phyloP scores from a whole-genome alignment of 352 stramenopile genomes.

The Pythium angustatum region DNA sequence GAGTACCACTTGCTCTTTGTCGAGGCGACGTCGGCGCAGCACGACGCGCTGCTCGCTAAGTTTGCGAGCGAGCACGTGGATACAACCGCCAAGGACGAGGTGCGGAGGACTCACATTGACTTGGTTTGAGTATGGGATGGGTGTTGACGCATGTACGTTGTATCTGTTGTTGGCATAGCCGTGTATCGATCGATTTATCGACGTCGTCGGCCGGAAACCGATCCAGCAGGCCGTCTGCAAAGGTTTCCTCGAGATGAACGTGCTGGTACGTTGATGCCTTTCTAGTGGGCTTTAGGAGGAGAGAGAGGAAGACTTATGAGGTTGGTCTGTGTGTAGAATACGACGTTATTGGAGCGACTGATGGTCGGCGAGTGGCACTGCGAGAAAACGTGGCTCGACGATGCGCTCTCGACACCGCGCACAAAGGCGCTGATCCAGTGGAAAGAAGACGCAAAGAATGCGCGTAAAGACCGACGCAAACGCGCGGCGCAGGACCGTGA shows the following conservation, averaged over 20 bases:
- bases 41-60: constrained; percentile 43
- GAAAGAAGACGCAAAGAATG: constrained; percentile 63
- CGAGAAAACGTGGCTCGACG: constrained; percentile 60
- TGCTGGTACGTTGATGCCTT: constrained; percentile 47
- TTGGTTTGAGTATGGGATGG: background rate
- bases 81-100: constrained; percentile 55
- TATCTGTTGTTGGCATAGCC: constrained; percentile 25
- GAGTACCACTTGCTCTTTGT: constrained; percentile 66
- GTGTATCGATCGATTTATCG: constrained; percentile 74
- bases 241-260: constrained; percentile 79
- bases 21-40: constrained; percentile 40
- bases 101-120: no score
- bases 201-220: constrained; percentile 58
- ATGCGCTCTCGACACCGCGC: constrained; percentile 44
- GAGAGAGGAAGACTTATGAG: background rate
- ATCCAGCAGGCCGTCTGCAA: constrained; percentile 48
- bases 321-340: constrained; percentile 30
- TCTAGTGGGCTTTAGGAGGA: background rate
- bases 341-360: constrained; percentile 56
- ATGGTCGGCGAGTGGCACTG: constrained; percentile 70
- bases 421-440: constrained; percentile 67
- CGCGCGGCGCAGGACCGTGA: constrained; percentile 52
- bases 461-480: constrained; percentile 61
- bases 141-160: background rate
- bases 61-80: constrained; percentile 58